Evolutionary conservation across 805 yeast genomes (phyloP).

Genomic region (Monosporozyma yasuniensis): DNA sequence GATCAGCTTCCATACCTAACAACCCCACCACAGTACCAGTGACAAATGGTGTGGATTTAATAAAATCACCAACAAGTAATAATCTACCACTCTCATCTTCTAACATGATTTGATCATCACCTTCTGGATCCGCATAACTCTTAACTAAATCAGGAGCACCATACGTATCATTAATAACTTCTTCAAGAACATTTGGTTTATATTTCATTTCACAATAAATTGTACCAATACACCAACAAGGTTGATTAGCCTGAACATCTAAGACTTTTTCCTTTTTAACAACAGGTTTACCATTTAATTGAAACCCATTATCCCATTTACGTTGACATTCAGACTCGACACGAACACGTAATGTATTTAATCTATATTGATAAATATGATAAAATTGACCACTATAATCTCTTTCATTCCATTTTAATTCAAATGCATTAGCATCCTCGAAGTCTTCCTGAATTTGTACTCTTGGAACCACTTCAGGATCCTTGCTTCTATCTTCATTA

Average conservation of each 20-base stretch:
- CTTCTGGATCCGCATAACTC: constrained; percentile 46
- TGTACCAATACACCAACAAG: constrained; percentile 82
- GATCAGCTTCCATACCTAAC: constrained; percentile 73
- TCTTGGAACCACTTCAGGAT: constrained; percentile 11
- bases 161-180: constrained; percentile 50
- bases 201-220: constrained; percentile 73
- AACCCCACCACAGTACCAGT: constrained; percentile 88
- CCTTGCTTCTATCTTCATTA: constrained; percentile 9
- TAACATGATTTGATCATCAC: constrained; percentile 53
- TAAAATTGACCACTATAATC: constrained; percentile 51
- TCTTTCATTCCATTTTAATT: constrained; percentile 28
- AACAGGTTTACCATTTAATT: constrained; percentile 31
- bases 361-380: constrained; percentile 44
- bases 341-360: constrained; percentile 39
- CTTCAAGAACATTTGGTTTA: constrained; percentile 78
- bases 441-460: constrained; percentile 11
- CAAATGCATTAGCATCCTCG: constrained; percentile 14
- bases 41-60: constrained; percentile 51
- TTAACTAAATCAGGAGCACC: constrained; percentile 35
- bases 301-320: constrained; percentile 49
- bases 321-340: constrained; percentile 37
- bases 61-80: constrained; percentile 51
- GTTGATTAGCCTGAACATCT: constrained; percentile 34
- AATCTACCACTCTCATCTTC: constrained; percentile 94
- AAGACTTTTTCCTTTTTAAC: constrained; percentile 36